Evolutionary conservation across 352 stramenopile species (phyloP).

Genomic region (Phytopythium kandeliae): DNA sequence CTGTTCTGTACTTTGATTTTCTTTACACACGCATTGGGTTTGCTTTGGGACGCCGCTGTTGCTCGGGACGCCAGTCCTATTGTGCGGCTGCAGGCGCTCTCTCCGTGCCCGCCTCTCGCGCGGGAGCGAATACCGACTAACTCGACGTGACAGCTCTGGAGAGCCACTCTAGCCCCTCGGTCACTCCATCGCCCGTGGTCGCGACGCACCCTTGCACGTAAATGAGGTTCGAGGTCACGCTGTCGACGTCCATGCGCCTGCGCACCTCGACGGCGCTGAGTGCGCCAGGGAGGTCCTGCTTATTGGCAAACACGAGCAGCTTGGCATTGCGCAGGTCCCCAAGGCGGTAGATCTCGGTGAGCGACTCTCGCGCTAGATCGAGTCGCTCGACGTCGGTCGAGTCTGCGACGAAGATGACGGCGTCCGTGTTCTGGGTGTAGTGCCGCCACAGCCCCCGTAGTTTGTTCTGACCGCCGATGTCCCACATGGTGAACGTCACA

Average conservation of each 20-base stretch:
- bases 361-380: constrained; percentile 30
- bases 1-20: constrained; percentile 2
- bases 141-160: constrained; percentile 20
- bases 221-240: constrained; percentile 28
- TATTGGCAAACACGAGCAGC: constrained; percentile 48
- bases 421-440: constrained; percentile 62
- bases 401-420: constrained; percentile 84
- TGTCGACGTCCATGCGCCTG: constrained; percentile 23
- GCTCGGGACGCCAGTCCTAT: too few relatives aligned
- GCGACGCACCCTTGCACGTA: constrained; percentile 26
- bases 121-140: too few relatives aligned
- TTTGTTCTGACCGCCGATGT: constrained; percentile 56
- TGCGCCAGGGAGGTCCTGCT: constrained; percentile 33
- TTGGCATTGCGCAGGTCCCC: constrained; percentile 36
- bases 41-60: background rate
- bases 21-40: background rate
- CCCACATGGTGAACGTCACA: constrained; percentile 79
- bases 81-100: too few relatives aligned
- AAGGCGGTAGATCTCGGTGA: constrained; percentile 34
- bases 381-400: constrained; percentile 44
- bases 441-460: constrained; percentile 58
- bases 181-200: constrained; percentile 27
- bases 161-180: constrained; percentile 49
- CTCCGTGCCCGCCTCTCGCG: too few relatives aligned
- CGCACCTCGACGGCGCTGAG: constrained; percentile 25